A percentile compares a stretch with the other conserved stretches of the same genome.
phyloP scores from a whole-genome alignment of 2,329 filamentous ascomycete genomes.

The Zopfia rhizophila region DNA sequence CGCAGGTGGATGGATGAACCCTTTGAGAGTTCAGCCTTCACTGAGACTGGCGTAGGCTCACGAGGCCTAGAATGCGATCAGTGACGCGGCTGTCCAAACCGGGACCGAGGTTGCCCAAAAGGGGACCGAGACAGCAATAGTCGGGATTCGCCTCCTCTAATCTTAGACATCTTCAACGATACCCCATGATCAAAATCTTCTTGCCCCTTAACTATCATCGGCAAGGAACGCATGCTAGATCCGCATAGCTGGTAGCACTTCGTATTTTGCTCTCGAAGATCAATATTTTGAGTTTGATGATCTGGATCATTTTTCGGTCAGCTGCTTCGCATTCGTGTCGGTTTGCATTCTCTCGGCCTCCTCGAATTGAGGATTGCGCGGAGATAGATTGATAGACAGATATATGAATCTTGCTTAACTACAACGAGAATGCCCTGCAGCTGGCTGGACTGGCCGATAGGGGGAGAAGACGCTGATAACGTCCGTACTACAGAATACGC shows the following conservation, averaged over 20 bases:
- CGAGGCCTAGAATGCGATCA: constrained; percentile 8
- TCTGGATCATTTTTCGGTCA: too few relatives aligned
- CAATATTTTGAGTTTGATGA: constrained; percentile 19
- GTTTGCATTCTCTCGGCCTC: too few relatives aligned
- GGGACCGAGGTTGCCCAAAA: too few relatives aligned
- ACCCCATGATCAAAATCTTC: constrained; percentile 9
- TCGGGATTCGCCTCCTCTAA: constrained; percentile 15
- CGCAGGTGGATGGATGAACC: constrained; percentile 13
- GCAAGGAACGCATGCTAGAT: constrained; percentile 17
- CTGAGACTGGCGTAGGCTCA: not conserved
- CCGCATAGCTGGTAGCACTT: constrained; percentile 18
- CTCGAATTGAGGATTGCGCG: too few relatives aligned
- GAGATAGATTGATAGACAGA: too few relatives aligned
- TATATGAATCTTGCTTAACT: constrained; percentile 26
- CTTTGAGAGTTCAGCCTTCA: constrained; percentile 16
- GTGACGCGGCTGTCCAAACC: constrained; percentile 10
- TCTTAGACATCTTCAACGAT: not conserved
- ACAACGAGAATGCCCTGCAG: constrained; percentile 32
- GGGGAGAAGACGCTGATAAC: constrained; percentile 26
- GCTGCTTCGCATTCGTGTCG: too few relatives aligned
- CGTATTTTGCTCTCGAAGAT: constrained; percentile 10
- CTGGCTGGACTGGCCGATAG: constrained; percentile 13
- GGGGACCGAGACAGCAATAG: constrained; percentile 16
- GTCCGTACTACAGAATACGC: constrained; percentile 36
- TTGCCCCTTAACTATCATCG: constrained; percentile 10